Base-by-base conservation (phyloP, 306 rosid species). In the Glycyrrhiza uralensis region DNA sequence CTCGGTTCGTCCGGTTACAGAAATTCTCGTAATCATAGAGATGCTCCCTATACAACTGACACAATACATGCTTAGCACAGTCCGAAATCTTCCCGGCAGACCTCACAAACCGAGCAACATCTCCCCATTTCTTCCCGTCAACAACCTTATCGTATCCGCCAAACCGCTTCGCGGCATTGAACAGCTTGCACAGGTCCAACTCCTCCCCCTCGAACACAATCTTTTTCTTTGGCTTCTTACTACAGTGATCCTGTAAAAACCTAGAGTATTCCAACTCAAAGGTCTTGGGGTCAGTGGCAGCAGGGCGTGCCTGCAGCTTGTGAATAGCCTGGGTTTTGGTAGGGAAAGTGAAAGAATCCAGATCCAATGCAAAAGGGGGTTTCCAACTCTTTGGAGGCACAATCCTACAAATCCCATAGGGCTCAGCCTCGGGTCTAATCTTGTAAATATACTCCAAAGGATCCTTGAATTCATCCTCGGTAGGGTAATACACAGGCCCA, bases 311-410 rank as follows among this genome's bases (percentile, higher is more conserved):
- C 92, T 94, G 98, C 56, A 94, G 70, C 72, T 91, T 93, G 45
- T 94, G 98, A 81, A 94, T 94, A 5, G 91, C 97, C 69, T 94
- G 98, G 0, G 95, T 87, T 41, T 94, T 94, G 0, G 98, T 94
- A 1, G 95, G 97, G 45, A 94, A 94, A 36, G 90, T 82, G 45
- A 91, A 94, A 29, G 79, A 38, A 55, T 89, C 80, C 22, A 86
- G 75, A 75, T 85, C 79, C 85, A 94, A 83, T 6, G 91, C 95
- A 89, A 94, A 91, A 41, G 97, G 98, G 51, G 98, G 97, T 72
- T 91, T 91, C 98, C 98, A 94, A 51, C 19, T 76, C 50, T 74
- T 81, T 0, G 98, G 98, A 0, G 98, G 98, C 7, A 94, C 95
- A 75, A 94, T 94, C 87, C 75, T 91, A 85, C 98, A 94, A 83